These are phyloP conservation scores for Penicillium ucsense DNA, from an alignment of 495 filamentous ascomycete species.

Conservation along the genomic window DNA sequence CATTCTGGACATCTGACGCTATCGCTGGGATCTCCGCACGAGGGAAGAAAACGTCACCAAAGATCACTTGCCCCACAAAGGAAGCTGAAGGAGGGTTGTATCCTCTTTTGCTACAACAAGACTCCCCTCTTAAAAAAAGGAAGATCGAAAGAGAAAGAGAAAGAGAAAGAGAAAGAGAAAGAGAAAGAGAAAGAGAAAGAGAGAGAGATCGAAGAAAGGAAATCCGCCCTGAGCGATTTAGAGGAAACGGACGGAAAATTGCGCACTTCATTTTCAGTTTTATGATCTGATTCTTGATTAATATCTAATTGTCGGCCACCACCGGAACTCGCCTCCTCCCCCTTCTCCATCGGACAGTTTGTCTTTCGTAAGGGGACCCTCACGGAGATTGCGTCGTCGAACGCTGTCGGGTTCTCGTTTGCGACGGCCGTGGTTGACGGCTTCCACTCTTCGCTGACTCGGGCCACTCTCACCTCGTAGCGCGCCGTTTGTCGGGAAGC, in stretches of 20 bases:
- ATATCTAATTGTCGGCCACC: slow-evolving; percentile 16
- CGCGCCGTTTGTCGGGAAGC: not conserved
- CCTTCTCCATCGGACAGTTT: too few species aligned
- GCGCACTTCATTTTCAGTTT: not conserved
- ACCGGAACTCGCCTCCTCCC: not conserved
- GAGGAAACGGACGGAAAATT: too few species aligned
- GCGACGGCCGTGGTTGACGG: not conserved
- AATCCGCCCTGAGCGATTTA: too few species aligned
- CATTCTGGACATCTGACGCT: slow-evolving; percentile 7
- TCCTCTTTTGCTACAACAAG: too few species aligned
- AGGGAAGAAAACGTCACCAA: slow-evolving; percentile 1
- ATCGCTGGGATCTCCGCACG: not conserved
- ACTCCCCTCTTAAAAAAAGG: too few species aligned
- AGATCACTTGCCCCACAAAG: too few species aligned
- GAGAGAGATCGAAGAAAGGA: not conserved
- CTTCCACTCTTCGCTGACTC: not conserved
- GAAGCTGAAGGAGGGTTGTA: too few species aligned
- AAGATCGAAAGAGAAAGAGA: not conserved
- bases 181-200: not conserved
- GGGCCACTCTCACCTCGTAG: not conserved
- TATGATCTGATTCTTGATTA: slow-evolving; percentile 15
- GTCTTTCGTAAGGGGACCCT: not conserved
- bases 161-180: slow-evolving; percentile 4
- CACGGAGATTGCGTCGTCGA: slow-evolving; percentile 1
- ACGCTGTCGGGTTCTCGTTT: not conserved